Conservation (phyloP, 495 filamentous ascomycete genomes). For the Daldinia vernicosa region DNA sequence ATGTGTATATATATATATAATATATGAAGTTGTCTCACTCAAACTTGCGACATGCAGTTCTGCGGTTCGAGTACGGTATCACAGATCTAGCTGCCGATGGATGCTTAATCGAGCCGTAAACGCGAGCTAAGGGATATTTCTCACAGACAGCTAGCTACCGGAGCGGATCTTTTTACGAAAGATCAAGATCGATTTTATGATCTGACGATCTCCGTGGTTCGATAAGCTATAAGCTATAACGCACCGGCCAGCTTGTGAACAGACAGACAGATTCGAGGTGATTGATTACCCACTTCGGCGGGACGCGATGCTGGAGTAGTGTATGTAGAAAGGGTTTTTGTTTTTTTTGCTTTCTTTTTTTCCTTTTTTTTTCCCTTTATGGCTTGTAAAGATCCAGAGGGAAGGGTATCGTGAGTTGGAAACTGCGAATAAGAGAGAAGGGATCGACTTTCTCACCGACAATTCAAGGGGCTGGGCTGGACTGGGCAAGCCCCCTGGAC, state of each 20-base stretch:
- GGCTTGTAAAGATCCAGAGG: constrained; percentile 16
- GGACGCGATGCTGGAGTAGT: constrained; percentile 1
- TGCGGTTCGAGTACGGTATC: constrained; percentile 25
- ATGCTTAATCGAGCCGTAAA: constrained; percentile 1
- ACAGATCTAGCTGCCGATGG: constrained; percentile 8
- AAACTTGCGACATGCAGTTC: constrained; percentile 4
- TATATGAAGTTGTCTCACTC: constrained; percentile 30
- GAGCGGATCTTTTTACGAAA: constrained; percentile 19
- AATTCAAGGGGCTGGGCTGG: constrained; percentile 48
- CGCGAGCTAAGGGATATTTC: constrained; percentile 14
- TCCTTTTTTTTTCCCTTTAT: no score
- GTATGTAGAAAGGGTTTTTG: neutral
- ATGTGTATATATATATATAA: constrained; percentile 12
- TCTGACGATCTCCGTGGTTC: constrained; percentile 21
- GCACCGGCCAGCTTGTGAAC: constrained; percentile 38
- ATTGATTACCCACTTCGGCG: constrained; percentile 21
- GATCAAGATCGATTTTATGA: constrained; percentile 20
- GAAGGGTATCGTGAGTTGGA: constrained; percentile 21
- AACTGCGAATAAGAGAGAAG: constrained; percentile 40
- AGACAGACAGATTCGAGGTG: constrained; percentile 16
- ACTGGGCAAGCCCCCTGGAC: constrained; percentile 18
- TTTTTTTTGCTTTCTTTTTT: neutral
- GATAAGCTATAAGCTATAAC: constrained; percentile 14
- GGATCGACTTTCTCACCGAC: constrained; percentile 45
- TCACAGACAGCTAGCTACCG: constrained; percentile 20